Conservation (phyloP, 1,139 yeast species). For the Taphrina wiesneri region DNA sequence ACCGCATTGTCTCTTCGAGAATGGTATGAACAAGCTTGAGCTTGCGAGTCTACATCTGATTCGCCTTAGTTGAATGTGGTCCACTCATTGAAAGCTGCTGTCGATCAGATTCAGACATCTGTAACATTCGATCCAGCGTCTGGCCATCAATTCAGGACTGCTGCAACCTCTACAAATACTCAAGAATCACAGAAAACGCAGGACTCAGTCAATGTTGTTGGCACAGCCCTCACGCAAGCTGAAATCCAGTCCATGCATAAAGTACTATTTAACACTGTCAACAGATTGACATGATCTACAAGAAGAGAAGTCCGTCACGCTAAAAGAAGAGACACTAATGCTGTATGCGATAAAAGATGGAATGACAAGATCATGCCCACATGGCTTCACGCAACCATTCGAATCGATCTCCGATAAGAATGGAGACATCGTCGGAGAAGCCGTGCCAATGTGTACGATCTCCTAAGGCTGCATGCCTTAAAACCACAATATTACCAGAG, state of each 20-base stretch:
- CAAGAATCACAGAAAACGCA: not conserved
- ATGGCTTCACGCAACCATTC: constrained; percentile 5
- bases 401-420: constrained; percentile 3
- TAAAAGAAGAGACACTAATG: not conserved
- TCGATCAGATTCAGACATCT: not conserved
- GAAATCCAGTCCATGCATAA: constrained; percentile 22
- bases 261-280: constrained; percentile 12
- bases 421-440: constrained; percentile 6
- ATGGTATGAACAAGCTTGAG: constrained; percentile 42
- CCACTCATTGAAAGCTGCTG: constrained; percentile 1
- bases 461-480: not conserved
- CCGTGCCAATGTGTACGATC: not conserved
- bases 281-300: not conserved
- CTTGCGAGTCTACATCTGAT: not conserved
- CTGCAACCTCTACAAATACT: not conserved
- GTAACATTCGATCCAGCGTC: constrained; percentile 7
- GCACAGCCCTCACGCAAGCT: not conserved
- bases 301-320: not conserved
- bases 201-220: not conserved
- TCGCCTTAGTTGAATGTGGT: constrained; percentile 12
- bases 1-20: constrained; percentile 59
- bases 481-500: not conserved
- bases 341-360: not conserved
- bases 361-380: not conserved
- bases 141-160: not conserved